phyloP scores from a whole-genome alignment of 306 rosid genomes.

The Prunus mongolica region DNA sequence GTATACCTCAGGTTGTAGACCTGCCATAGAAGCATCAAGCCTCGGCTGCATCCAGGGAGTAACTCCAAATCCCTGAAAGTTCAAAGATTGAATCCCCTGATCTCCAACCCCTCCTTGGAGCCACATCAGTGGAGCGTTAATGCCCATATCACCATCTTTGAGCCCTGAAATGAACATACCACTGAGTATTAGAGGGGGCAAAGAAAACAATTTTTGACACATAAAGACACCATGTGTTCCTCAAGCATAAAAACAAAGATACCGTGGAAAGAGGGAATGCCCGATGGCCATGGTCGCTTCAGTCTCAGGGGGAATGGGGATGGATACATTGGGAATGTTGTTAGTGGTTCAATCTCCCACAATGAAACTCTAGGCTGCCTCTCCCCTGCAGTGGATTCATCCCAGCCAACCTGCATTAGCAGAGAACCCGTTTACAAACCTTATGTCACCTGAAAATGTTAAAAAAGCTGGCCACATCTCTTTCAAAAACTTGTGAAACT shows the following conservation, averaged over 20 bases:
- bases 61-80: slow-evolving; percentile 72
- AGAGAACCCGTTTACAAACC: background rate
- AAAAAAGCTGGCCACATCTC: background rate
- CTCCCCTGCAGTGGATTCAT: slow-evolving; percentile 93
- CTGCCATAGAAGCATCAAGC: slow-evolving; percentile 63
- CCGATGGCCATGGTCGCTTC: slow-evolving; percentile 83
- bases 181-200: background rate
- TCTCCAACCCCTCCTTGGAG: slow-evolving; percentile 66
- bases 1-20: slow-evolving; percentile 64
- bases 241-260: slow-evolving; percentile 16
- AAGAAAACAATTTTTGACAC: background rate
- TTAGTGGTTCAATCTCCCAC: slow-evolving; percentile 91
- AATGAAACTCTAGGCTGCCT: slow-evolving; percentile 86
- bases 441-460: background rate
- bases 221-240: background rate
- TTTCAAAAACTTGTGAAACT: background rate
- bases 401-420: slow-evolving; percentile 45
- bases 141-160: slow-evolving; percentile 73
- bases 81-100: slow-evolving; percentile 67
- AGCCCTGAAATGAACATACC: slow-evolving; percentile 41
- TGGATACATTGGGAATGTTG: slow-evolving; percentile 94
- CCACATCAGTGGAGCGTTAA: slow-evolving; percentile 68
- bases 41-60: slow-evolving; percentile 82
- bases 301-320: slow-evolving; percentile 84
- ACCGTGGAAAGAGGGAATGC: slow-evolving; percentile 80